phyloP scores from a whole-genome alignment of 2,329 filamentous ascomycete species.

The Sporothrix pallida region DNA sequence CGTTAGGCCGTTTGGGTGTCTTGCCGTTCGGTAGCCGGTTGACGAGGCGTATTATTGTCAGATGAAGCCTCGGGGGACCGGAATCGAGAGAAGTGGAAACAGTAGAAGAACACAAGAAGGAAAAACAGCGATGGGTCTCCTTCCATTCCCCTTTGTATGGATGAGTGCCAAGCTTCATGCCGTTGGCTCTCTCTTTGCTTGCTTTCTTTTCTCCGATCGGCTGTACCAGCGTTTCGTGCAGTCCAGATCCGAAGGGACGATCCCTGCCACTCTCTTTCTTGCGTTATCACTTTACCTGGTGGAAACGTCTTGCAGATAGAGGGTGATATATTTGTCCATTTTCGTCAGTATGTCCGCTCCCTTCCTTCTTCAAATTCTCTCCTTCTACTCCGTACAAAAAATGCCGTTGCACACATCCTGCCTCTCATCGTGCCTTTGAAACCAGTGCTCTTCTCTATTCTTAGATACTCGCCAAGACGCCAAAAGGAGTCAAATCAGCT shows the following conservation, averaged over 20 bases:
- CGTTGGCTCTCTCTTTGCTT: background rate
- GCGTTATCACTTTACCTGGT: background rate
- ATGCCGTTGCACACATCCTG: background rate
- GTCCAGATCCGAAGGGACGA: background rate
- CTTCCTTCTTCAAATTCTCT: background rate
- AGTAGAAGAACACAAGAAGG: background rate
- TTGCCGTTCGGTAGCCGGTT: background rate
- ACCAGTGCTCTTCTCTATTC: background rate
- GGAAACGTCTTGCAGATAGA: background rate
- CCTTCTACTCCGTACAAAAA: background rate
- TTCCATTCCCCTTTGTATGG: background rate
- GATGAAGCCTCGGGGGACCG: too few relatives aligned
- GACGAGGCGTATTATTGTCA: too few relatives aligned
- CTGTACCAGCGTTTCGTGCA: conserved; percentile 4
- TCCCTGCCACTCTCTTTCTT: background rate
- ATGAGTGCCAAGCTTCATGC: conserved; percentile 2
- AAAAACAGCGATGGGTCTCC: background rate
- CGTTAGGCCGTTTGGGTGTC: background rate
- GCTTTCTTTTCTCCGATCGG: background rate
- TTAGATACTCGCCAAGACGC: background rate
- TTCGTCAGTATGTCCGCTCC: background rate
- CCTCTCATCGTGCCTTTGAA: background rate
- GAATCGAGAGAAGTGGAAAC: background rate
- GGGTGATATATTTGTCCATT: background rate
- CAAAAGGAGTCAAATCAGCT: background rate